phyloP scores from a whole-genome alignment of 306 rosid species.

The Ammopiptanthus mongolicus region DNA sequence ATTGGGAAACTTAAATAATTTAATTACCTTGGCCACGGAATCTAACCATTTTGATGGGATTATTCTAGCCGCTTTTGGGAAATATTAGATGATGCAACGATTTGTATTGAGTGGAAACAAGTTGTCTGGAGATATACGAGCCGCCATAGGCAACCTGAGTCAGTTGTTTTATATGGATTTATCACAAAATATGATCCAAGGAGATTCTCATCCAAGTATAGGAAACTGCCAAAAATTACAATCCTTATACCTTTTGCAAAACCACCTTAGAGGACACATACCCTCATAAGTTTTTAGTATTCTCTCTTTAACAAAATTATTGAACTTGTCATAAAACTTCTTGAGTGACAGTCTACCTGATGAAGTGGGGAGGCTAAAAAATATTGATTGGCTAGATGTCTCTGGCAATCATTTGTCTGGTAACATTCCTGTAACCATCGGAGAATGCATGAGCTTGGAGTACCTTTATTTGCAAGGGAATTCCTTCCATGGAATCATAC shows the following conservation, averaged over 20 bases:
- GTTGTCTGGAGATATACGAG: constrained; percentile 14
- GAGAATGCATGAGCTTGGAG: constrained; percentile 23
- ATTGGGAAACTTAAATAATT: constrained; percentile 17
- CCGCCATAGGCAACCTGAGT: constrained; percentile 30
- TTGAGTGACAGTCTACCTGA: constrained; percentile 14
- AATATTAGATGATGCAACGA: not conserved
- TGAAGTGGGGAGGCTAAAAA: constrained; percentile 9
- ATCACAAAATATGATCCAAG: constrained; percentile 17
- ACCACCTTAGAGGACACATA: constrained; percentile 28
- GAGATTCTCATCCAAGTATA: constrained; percentile 28
- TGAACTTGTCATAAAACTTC: constrained; percentile 29
- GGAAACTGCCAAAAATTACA: constrained; percentile 17
- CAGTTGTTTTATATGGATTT: not conserved
- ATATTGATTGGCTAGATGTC: not conserved
- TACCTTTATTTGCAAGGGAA: constrained; percentile 21
- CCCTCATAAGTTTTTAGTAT: constrained; percentile 15
- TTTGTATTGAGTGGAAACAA: not conserved
- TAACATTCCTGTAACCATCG: constrained; percentile 27
- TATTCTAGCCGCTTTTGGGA: constrained; percentile 23
- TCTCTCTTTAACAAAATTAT: not conserved
- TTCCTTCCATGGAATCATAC: constrained; percentile 22
- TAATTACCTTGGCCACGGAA: not conserved
- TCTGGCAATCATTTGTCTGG: constrained; percentile 24
- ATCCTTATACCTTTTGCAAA: not conserved
- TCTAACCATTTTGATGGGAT: not conserved